Base-by-base conservation (phyloP, 345 rosid genomes). In the Boechera stricta region DNA sequence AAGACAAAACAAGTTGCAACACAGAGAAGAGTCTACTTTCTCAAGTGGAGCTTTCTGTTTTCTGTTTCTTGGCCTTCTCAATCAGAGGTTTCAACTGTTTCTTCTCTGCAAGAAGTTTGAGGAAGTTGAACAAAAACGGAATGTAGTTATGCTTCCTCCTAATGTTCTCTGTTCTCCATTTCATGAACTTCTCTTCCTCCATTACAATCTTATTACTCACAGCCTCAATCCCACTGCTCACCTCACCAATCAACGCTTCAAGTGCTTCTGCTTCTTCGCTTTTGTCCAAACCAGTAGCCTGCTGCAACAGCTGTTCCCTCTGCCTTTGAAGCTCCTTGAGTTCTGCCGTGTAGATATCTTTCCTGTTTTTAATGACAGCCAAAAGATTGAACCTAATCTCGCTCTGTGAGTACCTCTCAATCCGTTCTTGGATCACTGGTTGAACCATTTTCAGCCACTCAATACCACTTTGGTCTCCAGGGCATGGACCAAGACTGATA, bases 41-140 rank as follows among this genome's bases (percentile, higher is more conserved):
- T 87, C 87, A 89, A 53, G 84, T 81, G 36, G 85, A 51, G 82
- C 84, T 83, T 82, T 85, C 83, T 15, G 87, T 81, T 49, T 91
- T 95, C 89, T 91, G 97, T 86, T 91, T 92, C 87, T 90, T 95
- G 49, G 99, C 99, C 79, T 93, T 93, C 88, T 95, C 99, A 21
- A 93, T 90, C 35, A 95, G 90, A 21, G 98, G 98, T 77, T 93
- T 95, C 88, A 95, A 80, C 84, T 95, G 99, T 91, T 92, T 95
- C 93, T 95, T 95, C 81, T 93, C 99, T 0, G 99, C 98, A 9
- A 95, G 98, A 82, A 93, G 87, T 84, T 95, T 95, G 51, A 95
- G 94, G 84, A 95, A 95, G 80, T 93, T 93, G 69, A 95, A 95
- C 80, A 95, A 69, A 73, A 95, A 93, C 12, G 99, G 99, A 57